Evolutionary conservation across 192 early-diverging fungal genomes (phyloP).

Genomic region (Podila verticillata): DNA sequence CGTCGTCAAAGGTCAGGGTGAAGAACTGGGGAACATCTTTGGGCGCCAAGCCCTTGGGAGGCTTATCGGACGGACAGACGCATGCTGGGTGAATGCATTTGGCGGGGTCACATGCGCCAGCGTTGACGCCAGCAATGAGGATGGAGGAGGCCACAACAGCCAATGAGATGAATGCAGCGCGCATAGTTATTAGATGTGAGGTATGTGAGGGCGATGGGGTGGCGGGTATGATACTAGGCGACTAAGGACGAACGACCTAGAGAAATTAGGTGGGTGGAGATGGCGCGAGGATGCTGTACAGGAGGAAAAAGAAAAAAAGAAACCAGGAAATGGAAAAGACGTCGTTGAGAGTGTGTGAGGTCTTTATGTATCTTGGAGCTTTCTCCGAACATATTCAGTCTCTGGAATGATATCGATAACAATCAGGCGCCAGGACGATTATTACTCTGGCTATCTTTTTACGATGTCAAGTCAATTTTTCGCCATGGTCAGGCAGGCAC

Average conservation of each 20-base stretch:
- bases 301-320: not conserved
- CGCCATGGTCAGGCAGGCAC: too few species aligned
- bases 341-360: too few species aligned
- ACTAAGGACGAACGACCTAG: not conserved
- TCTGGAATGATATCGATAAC: too few species aligned
- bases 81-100: constrained; percentile 62
- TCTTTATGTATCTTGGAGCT: too few species aligned
- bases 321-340: not conserved
- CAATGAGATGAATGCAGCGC: not conserved
- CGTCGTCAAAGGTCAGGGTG: constrained; percentile 72
- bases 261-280: not conserved
- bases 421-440: too few species aligned
- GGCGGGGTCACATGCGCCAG: constrained; percentile 56
- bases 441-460: too few species aligned
- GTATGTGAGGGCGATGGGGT: not conserved
- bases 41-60: constrained; percentile 58
- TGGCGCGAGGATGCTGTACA: not conserved
- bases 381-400: too few species aligned
- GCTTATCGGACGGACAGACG: constrained; percentile 58
- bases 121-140: constrained; percentile 1
- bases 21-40: constrained; percentile 67
- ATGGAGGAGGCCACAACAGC: not conserved
- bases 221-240: not conserved
- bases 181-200: not conserved
- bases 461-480: too few species aligned